phyloP scores from a whole-genome alignment of 108 stramenopile species.

The Nannochloropsis gaditana region DNA sequence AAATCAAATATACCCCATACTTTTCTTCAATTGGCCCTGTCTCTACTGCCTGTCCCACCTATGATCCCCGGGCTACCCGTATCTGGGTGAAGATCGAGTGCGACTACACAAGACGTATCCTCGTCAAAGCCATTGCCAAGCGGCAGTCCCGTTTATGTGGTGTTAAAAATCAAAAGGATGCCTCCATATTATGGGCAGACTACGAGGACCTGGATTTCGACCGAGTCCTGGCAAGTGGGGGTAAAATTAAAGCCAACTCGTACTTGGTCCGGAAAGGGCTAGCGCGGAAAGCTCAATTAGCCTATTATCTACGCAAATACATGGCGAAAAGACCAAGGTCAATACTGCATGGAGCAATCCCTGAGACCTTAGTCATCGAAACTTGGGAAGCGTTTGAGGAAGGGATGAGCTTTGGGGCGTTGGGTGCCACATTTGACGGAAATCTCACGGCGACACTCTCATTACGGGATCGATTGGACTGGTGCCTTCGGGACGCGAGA shows the following conservation, averaged over 20 bases:
- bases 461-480: background rate
- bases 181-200: conserved; percentile 18
- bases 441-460: background rate
- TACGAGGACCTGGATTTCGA: conserved; percentile 38
- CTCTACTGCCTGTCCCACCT: background rate
- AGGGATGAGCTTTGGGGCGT: conserved; percentile 22
- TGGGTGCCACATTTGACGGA: background rate
- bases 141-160: background rate
- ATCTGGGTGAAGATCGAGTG: background rate
- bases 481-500: background rate
- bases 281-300: conserved; percentile 55
- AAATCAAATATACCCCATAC: background rate
- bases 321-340: conserved; percentile 43
- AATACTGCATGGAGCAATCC: conserved; percentile 31
- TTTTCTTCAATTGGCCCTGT: background rate
- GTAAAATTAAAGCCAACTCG: conserved; percentile 35
- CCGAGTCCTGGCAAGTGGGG: conserved; percentile 24
- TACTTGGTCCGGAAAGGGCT: conserved; percentile 59
- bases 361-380: conserved; percentile 49
- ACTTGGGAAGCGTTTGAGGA: conserved; percentile 58
- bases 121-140: background rate
- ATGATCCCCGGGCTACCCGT: background rate
- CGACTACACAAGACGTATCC: background rate
- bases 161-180: background rate
- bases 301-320: conserved; percentile 40